phyloP scores from a whole-genome alignment of 179 eudicot genomes.

The Gypsophila paniculata region DNA sequence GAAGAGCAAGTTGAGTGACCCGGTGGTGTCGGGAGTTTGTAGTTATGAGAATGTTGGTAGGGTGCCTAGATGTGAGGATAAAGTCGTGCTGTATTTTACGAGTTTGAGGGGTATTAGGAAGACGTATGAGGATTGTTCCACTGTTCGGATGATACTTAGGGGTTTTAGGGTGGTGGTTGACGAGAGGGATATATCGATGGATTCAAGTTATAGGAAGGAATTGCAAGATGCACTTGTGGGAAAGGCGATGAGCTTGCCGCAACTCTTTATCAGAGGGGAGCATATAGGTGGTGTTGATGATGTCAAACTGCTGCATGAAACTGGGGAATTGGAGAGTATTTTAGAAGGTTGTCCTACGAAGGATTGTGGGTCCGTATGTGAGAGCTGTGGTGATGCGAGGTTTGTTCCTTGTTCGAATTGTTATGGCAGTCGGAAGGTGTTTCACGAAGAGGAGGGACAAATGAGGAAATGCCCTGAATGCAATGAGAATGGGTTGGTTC shows the following conservation, averaged over 20 bases:
- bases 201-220: constrained; percentile 64
- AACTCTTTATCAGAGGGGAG: constrained; percentile 67
- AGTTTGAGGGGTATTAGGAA: constrained; percentile 84
- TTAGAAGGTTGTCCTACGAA: constrained; percentile 60
- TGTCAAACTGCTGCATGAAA: constrained; percentile 72
- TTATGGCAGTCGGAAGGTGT: constrained; percentile 80
- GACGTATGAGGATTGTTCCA: constrained; percentile 90
- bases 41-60: constrained; percentile 13
- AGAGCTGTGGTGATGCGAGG: constrained; percentile 82
- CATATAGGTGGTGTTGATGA: constrained; percentile 79
- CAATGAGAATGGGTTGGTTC: constrained; percentile 88
- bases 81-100: constrained; percentile 71
- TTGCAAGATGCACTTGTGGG: constrained; percentile 58
- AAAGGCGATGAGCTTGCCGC: constrained; percentile 64
- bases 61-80: constrained; percentile 45
- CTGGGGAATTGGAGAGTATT: constrained; percentile 62
- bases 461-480: constrained; percentile 61
- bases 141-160: constrained; percentile 60
- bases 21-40: constrained; percentile 12
- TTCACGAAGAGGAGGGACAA: constrained; percentile 57
- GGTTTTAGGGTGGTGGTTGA: constrained; percentile 75
- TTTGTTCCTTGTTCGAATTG: constrained; percentile 75
- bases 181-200: constrained; percentile 92
- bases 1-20: constrained; percentile 17
- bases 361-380: constrained; percentile 58